Evolutionary conservation across 345 rosid genomes (phyloP).

Genomic region (Gossypium rotundifolium): DNA sequence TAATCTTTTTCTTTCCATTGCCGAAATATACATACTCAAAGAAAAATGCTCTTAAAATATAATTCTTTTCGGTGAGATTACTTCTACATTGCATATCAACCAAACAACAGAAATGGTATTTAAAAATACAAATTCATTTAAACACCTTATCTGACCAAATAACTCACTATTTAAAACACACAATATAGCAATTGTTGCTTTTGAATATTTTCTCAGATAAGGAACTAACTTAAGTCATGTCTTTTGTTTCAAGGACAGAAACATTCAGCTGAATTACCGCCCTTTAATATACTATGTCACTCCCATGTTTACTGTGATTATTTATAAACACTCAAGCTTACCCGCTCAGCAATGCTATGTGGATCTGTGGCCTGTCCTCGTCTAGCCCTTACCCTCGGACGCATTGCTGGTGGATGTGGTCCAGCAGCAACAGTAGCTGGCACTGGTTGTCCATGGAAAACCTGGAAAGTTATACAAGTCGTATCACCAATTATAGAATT

Average conservation of each 20-base stretch:
- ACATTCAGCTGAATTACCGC: neutral
- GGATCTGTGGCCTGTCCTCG: slow-evolving; percentile 99
- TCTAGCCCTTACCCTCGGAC: slow-evolving; percentile 96
- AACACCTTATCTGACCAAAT: neutral
- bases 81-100: neutral
- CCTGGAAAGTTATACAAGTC: slow-evolving; percentile 36
- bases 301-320: neutral
- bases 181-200: neutral
- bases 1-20: neutral
- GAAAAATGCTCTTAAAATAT: neutral
- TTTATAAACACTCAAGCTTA: slow-evolving; percentile 20
- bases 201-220: neutral
- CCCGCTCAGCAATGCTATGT: slow-evolving; percentile 98
- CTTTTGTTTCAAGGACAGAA: neutral
- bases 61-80: neutral
- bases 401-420: slow-evolving; percentile 91
- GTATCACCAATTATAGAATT: slow-evolving; percentile 7
- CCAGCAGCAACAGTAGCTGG: slow-evolving; percentile 58
- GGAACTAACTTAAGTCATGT: neutral
- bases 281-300: neutral
- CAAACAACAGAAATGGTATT: neutral
- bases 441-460: slow-evolving; percentile 87
- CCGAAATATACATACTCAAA: neutral
- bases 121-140: neutral
- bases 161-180: neutral